Evolutionary conservation across 2,329 filamentous ascomycete genomes (phyloP).

Genomic region (Fusarium annulatum): DNA sequence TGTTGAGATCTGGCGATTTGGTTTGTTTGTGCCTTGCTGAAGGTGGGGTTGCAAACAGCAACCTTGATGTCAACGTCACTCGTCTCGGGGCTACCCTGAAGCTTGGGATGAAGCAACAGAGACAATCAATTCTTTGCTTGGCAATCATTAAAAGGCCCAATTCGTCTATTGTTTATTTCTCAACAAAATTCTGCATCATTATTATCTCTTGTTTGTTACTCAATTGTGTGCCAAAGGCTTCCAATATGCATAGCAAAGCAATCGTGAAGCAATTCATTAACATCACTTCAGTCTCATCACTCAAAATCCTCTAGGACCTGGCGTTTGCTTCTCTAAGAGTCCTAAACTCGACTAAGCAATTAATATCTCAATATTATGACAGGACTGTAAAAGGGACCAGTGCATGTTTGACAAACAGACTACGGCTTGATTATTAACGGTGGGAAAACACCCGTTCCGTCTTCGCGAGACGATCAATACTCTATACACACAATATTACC

Average conservation of each 20-base stretch:
- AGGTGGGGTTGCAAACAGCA: slow-evolving; percentile 37
- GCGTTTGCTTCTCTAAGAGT: too few species aligned
- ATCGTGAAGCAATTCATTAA: background rate
- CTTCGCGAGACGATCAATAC: background rate
- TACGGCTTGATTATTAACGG: background rate
- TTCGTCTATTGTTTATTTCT: background rate
- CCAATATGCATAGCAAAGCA: background rate
- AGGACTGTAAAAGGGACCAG: background rate
- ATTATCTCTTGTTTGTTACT: background rate
- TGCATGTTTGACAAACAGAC: background rate
- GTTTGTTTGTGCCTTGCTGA: slow-evolving; percentile 40
- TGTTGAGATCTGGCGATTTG: slow-evolving; percentile 28
- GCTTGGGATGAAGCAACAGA: slow-evolving; percentile 7
- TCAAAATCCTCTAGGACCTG: background rate
- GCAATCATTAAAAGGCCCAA: background rate
- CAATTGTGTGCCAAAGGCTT: background rate
- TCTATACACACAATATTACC: background rate
- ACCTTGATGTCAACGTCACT: slow-evolving; percentile 45
- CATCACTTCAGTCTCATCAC: background rate
- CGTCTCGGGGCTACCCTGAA: slow-evolving; percentile 35
- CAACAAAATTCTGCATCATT: background rate
- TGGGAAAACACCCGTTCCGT: background rate
- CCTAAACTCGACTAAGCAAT: background rate
- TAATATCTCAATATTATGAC: background rate
- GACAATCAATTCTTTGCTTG: background rate